Evolutionary conservation across 1,284 basidiomycete genomes (phyloP).

Genomic region (Marasmius sp.): DNA sequence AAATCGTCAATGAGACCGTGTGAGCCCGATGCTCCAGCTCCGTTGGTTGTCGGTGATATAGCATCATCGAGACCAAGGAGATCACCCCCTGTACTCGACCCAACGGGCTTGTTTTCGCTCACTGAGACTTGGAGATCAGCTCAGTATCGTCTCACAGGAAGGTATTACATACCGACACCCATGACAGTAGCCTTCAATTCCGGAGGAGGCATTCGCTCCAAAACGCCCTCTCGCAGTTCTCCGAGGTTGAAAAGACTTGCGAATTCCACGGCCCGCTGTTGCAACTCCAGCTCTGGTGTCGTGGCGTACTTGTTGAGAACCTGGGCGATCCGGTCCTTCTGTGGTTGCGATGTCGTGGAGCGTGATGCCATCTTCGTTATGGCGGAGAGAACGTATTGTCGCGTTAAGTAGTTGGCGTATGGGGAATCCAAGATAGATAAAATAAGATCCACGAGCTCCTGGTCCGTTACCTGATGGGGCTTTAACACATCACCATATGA

Average conservation of each 20-base stretch:
- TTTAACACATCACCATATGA: background rate
- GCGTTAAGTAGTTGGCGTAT: slow-evolving; percentile 88
- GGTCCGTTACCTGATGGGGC: slow-evolving; percentile 64
- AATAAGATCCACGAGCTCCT: slow-evolving; percentile 85
- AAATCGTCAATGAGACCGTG: slow-evolving; percentile 93
- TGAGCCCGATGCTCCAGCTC: slow-evolving; percentile 37
- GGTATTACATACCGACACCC: slow-evolving; percentile 72
- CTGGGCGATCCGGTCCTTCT: slow-evolving; percentile 78
- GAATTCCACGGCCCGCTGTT: slow-evolving; percentile 96
- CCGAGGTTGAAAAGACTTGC: slow-evolving; percentile 77
- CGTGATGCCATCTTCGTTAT: slow-evolving; percentile 91
- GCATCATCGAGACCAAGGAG: slow-evolving; percentile 76
- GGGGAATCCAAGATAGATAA: slow-evolving; percentile 91
- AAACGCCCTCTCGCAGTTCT: slow-evolving; percentile 83
- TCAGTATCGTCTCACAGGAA: background rate
- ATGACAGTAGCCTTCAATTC: slow-evolving; percentile 94
- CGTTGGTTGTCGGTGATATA: slow-evolving; percentile 37
- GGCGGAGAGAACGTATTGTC: slow-evolving; percentile 91
- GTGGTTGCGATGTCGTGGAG: slow-evolving; percentile 56
- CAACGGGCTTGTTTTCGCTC: slow-evolving; percentile 92
- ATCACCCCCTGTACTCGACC: slow-evolving; percentile 77
- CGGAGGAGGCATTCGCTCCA: slow-evolving; percentile 98
- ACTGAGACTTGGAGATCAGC: slow-evolving; percentile 43
- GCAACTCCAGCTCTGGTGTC: slow-evolving; percentile 91
- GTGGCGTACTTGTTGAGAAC: slow-evolving; percentile 79